Percentiles rank a stretch among this genome's conserved stretches.
phyloP scores from a whole-genome alignment of 805 yeast species.

The Maudiozyma saulgeensis region DNA sequence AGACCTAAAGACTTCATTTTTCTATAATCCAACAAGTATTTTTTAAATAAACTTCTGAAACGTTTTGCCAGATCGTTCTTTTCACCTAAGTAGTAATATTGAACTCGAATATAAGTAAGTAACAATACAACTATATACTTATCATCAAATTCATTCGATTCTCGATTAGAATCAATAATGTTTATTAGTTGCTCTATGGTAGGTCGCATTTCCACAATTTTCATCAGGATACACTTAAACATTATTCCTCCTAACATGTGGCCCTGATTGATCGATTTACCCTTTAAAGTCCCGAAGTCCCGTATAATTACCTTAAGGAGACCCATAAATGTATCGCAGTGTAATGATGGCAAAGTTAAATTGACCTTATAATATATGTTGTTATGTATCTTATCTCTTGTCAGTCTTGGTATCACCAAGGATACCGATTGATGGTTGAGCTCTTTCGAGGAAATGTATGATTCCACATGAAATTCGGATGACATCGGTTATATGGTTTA shows the following conservation, averaged over 20 bases:
- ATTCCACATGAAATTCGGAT: constrained; percentile 25
- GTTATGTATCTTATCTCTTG: constrained; percentile 25
- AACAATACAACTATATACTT: constrained; percentile 44
- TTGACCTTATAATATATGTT: constrained; percentile 26
- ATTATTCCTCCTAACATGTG: constrained; percentile 26
- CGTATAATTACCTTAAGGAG: constrained; percentile 16
- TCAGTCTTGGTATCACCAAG: constrained; percentile 24
- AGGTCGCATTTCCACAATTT: constrained; percentile 73
- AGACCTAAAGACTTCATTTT: constrained; percentile 46
- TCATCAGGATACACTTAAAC: constrained; percentile 54
- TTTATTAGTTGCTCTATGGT: constrained; percentile 18
- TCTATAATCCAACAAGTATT: constrained; percentile 53
- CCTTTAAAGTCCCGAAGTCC: constrained; percentile 21
- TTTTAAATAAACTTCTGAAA: constrained; percentile 45
- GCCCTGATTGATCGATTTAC: constrained; percentile 7
- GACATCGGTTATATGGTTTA: constrained; percentile 9
- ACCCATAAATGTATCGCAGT: constrained; percentile 24
- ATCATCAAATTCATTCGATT: constrained; percentile 49
- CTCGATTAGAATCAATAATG: constrained; percentile 41
- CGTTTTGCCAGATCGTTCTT: constrained; percentile 37
- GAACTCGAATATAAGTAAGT: constrained; percentile 51
- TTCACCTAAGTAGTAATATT: constrained; percentile 19
- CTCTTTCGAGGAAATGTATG: constrained; percentile 21
- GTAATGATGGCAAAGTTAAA: constrained; percentile 14
- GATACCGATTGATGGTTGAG: constrained; percentile 28